Conservation (phyloP, 2,329 filamentous ascomycete species). For the Exophiala sp. region DNA sequence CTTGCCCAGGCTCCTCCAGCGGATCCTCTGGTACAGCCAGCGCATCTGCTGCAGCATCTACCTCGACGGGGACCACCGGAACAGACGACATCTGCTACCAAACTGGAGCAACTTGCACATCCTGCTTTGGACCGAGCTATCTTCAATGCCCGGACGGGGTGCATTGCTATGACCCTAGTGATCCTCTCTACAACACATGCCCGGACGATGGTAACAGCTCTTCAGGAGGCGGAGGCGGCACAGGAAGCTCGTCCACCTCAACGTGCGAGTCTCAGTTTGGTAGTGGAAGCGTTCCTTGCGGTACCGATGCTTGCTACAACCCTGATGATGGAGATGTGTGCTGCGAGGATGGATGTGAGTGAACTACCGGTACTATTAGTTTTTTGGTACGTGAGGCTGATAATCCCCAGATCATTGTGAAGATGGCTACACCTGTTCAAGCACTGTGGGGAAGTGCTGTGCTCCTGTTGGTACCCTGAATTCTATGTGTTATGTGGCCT, state of each 20-base stretch:
- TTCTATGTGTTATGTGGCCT: background rate
- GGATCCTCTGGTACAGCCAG: background rate
- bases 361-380: background rate
- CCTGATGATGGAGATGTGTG: slow-evolving; percentile 11
- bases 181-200: slow-evolving; percentile 22
- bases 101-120: slow-evolving; percentile 19
- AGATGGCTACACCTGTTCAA: slow-evolving; percentile 12
- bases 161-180: slow-evolving; percentile 22
- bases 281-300: slow-evolving; percentile 12
- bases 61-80: slow-evolving; percentile 13
- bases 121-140: slow-evolving; percentile 21
- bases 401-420: slow-evolving; percentile 10
- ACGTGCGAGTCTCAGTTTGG: slow-evolving; percentile 4
- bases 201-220: slow-evolving; percentile 9
- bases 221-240: background rate
- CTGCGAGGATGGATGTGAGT: slow-evolving; percentile 15
- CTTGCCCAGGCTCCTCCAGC: slow-evolving; percentile 9
- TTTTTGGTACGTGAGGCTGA: no score
- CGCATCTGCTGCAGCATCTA: slow-evolving; percentile 2
- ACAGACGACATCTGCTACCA: slow-evolving; percentile 14
- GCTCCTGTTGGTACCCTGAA: slow-evolving; percentile 1
- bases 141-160: slow-evolving; percentile 19
- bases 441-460: slow-evolving; percentile 14
- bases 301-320: slow-evolving; percentile 18
- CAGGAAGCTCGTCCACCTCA: background rate